Evolutionary conservation across 2,329 filamentous ascomycete species (phyloP).

Genomic region (Aspergillus sp.): DNA sequence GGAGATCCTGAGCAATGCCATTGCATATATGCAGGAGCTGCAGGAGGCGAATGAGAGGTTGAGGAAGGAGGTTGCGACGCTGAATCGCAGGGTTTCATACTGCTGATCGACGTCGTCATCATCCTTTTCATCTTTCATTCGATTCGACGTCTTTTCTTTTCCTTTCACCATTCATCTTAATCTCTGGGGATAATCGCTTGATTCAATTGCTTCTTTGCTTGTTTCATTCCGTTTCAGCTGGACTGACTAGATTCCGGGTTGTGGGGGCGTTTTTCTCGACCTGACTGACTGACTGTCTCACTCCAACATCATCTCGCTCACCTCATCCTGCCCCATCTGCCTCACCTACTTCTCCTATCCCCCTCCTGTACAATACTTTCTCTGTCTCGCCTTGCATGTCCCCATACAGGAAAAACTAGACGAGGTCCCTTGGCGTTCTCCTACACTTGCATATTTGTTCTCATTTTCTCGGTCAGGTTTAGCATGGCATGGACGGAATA

Average conservation of each 20-base stretch:
- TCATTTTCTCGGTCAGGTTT: not conserved
- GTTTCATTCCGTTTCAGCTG: conserved; percentile 1
- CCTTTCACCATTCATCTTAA: not conserved
- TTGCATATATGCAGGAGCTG: conserved; percentile 41
- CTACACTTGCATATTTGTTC: not conserved
- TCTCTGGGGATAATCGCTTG: not conserved
- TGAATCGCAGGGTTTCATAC: conserved; percentile 29
- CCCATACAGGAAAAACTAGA: not conserved
- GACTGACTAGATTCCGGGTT: conserved; percentile 1
- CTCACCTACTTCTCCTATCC: not conserved
- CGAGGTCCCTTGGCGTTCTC: not conserved
- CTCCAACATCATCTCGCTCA: not conserved
- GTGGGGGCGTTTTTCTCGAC: too few relatives aligned
- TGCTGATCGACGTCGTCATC: not conserved
- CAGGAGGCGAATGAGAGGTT: conserved; percentile 41
- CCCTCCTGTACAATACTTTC: not conserved
- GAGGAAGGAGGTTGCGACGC: conserved; percentile 37
- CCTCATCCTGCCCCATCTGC: not conserved
- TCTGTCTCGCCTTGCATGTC: not conserved
- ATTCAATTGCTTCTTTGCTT: not conserved
- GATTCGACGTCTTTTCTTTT: not conserved
- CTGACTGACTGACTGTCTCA: not conserved
- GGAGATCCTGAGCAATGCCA: conserved; percentile 42
- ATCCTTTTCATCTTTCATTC: not conserved
- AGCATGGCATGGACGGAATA: not conserved